Percentiles rank a stretch among this genome's conserved stretches.
Evolutionary conservation across 139 green algal genomes (phyloP).

Genomic region (Mesostigma viride): DNA sequence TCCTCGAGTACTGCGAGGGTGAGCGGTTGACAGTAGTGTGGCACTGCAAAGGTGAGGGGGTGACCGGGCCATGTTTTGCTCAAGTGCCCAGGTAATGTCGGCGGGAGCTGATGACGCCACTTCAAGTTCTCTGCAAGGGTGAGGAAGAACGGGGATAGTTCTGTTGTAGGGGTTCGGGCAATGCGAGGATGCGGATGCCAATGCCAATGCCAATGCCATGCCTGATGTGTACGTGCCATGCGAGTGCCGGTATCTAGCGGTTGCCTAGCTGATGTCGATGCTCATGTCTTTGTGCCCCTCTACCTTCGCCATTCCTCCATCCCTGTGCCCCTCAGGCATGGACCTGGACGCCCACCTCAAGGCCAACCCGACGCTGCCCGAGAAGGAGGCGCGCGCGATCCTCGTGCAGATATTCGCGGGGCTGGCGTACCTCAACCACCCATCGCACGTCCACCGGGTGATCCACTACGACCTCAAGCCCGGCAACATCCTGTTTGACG

Average conservation of each 20-base stretch:
- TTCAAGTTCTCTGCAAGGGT: too few relatives aligned
- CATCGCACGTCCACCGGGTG: slow-evolving; percentile 38
- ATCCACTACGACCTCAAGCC: slow-evolving; percentile 93
- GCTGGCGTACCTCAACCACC: slow-evolving; percentile 22
- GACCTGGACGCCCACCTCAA: slow-evolving; percentile 74
- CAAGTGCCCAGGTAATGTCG: background rate
- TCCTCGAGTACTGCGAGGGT: slow-evolving; percentile 77
- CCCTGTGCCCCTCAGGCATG: slow-evolving; percentile 13
- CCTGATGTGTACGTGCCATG: too few relatives aligned
- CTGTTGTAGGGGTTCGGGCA: too few relatives aligned
- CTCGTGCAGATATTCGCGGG: slow-evolving; percentile 42
- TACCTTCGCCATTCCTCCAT: background rate
- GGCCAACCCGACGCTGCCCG: slow-evolving; percentile 43
- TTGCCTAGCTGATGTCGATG: too few relatives aligned
- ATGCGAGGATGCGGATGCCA: too few relatives aligned
- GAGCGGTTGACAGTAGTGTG: too few relatives aligned
- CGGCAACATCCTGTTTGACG: slow-evolving; percentile 90
- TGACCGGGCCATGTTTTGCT: too few relatives aligned
- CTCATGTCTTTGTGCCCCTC: too few relatives aligned
- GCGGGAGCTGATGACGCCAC: background rate
- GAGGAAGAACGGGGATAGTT: too few relatives aligned
- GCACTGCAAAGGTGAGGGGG: too few relatives aligned
- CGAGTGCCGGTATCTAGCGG: too few relatives aligned
- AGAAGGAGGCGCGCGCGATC: slow-evolving; percentile 71
- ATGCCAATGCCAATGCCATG: too few relatives aligned